Base-by-base conservation (phyloP, 176 grass and related monocot genomes). In the Luzula sylvatica region DNA sequence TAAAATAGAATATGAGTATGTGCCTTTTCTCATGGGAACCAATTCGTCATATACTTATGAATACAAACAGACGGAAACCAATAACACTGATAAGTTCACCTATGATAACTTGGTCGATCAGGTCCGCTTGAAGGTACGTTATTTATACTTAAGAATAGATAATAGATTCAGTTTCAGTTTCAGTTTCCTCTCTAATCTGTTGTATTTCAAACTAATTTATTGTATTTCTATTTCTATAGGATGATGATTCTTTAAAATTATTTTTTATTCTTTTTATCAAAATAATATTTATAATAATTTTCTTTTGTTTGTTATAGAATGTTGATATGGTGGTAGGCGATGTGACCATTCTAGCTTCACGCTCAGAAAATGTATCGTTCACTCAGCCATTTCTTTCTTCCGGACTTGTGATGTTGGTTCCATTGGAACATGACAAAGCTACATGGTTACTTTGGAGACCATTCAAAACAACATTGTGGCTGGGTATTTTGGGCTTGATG, bases 371-470 rank as follows among this genome's bases (percentile, higher is more conserved):
- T 27, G 65, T 77, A 11, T 6, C 48, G 1, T 77, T 77, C 29
- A 77, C 73, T 0, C 46, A 55, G n/a, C 73, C 73, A 28, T 69
- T 53, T 14, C 13, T 77, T 8, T 35, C 38, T n/a, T 77, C 73
- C 13, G 65, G 65, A 4, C 65, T 77, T 1, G 39, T 63, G 1
- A 24, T 68, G 72, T 3, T 76, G 30, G 72, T 76, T 23, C 64
- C 64, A 1, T 3, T 61, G 4, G 45, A 46, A 61, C n/a, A 5
- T 4, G 30, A 68, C 14, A 19, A 15, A 19, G 51, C 28, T 3
- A 42, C 30, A 26, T 68, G 63, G 53, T 24, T 62, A 53, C 32
- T 66, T 2, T 24, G 13, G 23, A 68, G 52, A 16, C 5, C 72
- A 24, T 76, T 76, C 24, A 24, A 62, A 20, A 26, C 5, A 12